A percentile compares a stretch with the other conserved stretches of the same genome.
Evolutionary conservation across 2,329 filamentous ascomycete genomes (phyloP).

Genomic region (Talaromyces islandicus): DNA sequence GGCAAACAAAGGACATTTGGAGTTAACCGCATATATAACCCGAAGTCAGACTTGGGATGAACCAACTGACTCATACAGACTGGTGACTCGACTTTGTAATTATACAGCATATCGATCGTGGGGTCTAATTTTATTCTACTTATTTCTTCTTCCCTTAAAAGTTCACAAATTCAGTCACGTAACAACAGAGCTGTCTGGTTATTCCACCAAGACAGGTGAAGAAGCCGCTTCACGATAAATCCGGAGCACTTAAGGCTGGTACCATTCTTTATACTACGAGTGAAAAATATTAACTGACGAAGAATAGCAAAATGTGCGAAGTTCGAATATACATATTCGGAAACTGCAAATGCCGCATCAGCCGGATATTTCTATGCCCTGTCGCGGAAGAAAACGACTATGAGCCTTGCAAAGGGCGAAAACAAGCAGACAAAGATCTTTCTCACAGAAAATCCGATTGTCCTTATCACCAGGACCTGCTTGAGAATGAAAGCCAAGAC

Average conservation of each 20-base stretch:
- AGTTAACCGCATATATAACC: background rate
- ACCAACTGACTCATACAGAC: background rate
- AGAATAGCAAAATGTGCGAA: background rate
- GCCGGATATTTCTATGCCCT: background rate
- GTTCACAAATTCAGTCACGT: too few species aligned
- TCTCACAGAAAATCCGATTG: background rate
- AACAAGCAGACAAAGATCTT: background rate
- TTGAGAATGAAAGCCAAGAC: background rate
- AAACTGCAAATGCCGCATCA: background rate
- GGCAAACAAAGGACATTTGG: too few species aligned
- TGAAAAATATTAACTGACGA: background rate
- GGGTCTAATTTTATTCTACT: background rate
- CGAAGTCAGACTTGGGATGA: background rate
- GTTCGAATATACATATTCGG: background rate
- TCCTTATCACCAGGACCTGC: background rate
- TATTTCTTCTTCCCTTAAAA: background rate
- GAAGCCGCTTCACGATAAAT: background rate
- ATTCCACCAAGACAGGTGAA: background rate
- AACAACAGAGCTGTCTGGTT: background rate
- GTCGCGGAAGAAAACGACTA: background rate
- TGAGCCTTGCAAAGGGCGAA: background rate
- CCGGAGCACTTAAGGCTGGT: background rate
- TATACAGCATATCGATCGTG: background rate
- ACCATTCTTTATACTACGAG: background rate
- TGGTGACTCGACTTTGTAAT: background rate